phyloP scores from a whole-genome alignment of 2,329 filamentous ascomycete species.

The Aureobasidium sp. region DNA sequence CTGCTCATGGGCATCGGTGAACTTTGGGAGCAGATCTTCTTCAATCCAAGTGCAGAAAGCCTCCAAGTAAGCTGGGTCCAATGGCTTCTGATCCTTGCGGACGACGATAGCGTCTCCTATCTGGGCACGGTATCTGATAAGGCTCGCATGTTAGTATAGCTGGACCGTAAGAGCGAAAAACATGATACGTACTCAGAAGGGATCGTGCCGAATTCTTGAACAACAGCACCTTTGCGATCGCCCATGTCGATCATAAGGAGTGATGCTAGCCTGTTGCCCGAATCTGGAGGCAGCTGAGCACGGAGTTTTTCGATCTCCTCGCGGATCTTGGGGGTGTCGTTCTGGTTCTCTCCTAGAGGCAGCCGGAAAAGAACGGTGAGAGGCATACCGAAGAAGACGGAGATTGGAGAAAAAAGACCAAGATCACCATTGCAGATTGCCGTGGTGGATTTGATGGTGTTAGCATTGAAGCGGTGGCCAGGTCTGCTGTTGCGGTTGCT shows the following conservation, averaged over 20 bases:
- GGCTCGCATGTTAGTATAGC: background rate
- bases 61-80: background rate
- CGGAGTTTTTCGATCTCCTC: background rate
- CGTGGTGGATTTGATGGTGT: no score
- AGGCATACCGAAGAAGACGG: background rate
- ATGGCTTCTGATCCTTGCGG: background rate
- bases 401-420: background rate
- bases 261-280: background rate
- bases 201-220: background rate
- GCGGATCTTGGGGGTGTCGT: background rate
- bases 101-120: background rate
- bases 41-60: background rate
- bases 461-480: no score
- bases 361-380: background rate
- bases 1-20: background rate
- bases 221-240: background rate
- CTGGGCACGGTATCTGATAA: background rate
- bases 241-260: background rate
- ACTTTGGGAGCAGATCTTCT: background rate
- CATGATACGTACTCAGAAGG: background rate
- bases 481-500: background rate
- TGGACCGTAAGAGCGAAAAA: no score
- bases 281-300: background rate
- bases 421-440: no score
- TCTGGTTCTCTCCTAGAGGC: fast-evolving